phyloP scores from a whole-genome alignment of 1,284 basidiomycete genomes.

The Cutaneotrichosporon cavernicola region DNA sequence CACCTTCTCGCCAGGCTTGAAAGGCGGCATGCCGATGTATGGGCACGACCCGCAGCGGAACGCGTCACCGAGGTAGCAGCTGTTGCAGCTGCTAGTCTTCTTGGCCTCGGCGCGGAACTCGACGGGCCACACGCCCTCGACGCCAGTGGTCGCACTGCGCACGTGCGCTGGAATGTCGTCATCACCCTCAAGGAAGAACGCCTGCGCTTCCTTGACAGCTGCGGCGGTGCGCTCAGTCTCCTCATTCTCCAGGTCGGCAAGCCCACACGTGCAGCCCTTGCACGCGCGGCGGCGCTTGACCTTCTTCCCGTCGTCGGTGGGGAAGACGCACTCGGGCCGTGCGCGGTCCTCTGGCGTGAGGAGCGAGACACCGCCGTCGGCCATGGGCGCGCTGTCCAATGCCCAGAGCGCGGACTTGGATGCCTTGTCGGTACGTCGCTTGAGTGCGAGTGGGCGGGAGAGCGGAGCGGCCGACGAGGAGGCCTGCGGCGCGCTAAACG shows the following conservation, averaged over 20 bases:
- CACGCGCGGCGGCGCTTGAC: constrained; percentile 65
- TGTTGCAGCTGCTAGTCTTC: constrained; percentile 92
- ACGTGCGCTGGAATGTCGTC: constrained; percentile 51
- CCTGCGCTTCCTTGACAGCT: constrained; percentile 40
- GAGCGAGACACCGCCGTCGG: constrained; percentile 55
- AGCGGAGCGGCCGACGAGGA: constrained; percentile 22
- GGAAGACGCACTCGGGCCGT: constrained; percentile 54
- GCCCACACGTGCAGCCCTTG: constrained; percentile 89
- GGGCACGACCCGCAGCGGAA: constrained; percentile 95
- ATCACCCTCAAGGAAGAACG: constrained; percentile 51
- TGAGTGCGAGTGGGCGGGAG: constrained; percentile 42
- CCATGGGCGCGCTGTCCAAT: constrained; percentile 44
- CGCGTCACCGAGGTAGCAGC: constrained; percentile 95
- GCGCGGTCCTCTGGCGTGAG: constrained; percentile 57
- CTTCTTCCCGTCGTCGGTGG: constrained; percentile 47
- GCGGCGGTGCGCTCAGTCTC: constrained; percentile 59
- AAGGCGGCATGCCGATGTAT: constrained; percentile 92
- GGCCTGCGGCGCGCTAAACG: constrained; percentile 36
- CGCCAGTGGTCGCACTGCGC: constrained; percentile 41
- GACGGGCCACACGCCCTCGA: constrained; percentile 53
- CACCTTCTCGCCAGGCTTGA: constrained; percentile 97
- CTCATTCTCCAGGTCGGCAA: constrained; percentile 86
- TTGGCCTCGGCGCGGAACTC: constrained; percentile 64
- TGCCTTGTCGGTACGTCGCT: constrained; percentile 38
- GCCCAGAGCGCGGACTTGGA: constrained; percentile 53